Evolutionary conservation across 148 eudicot species (phyloP).

Genomic region (Rhododendron williamsianum): DNA sequence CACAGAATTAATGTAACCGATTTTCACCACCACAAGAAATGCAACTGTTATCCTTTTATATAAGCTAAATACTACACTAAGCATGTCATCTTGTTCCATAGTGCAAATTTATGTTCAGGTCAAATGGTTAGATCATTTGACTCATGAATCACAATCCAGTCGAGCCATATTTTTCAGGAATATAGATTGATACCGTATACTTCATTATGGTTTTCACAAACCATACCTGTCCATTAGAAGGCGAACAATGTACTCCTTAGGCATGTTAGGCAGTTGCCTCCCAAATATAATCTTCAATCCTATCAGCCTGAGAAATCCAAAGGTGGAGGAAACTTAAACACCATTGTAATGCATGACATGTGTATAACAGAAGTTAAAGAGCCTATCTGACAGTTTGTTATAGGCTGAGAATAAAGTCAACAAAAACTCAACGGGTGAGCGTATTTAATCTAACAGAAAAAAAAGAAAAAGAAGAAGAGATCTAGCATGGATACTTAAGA

Average conservation of each 20-base stretch:
- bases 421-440: neutral
- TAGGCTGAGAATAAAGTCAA: neutral
- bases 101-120: neutral
- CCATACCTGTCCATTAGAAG: slow-evolving; percentile 92
- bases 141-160: neutral
- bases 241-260: slow-evolving; percentile 97
- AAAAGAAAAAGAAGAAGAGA: neutral
- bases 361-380: neutral
- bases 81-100: neutral
- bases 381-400: neutral
- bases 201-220: neutral
- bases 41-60: neutral
- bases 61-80: neutral
- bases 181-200: neutral
- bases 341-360: neutral
- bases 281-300: slow-evolving; percentile 97
- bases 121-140: neutral
- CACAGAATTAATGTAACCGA: neutral
- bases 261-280: slow-evolving; percentile 98
- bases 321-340: neutral
- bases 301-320: slow-evolving; percentile 58
- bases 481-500: neutral
- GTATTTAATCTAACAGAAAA: neutral
- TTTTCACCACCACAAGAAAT: neutral
- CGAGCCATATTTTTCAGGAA: neutral